Evolutionary conservation across 1,139 yeast species (phyloP).

Genomic region (Candida mesenterica): DNA sequence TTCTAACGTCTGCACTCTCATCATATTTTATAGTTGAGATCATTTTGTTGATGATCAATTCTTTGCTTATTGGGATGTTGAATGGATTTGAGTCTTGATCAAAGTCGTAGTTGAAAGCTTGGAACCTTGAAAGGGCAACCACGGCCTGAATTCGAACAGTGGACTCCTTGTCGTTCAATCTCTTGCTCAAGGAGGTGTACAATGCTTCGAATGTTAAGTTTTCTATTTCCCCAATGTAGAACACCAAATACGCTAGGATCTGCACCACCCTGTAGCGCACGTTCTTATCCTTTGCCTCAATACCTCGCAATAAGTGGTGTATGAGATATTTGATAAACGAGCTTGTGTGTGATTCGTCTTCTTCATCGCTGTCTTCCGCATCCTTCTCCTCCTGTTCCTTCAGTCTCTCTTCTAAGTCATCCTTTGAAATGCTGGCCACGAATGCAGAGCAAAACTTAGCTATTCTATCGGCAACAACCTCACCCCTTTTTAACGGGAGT

Average conservation of each 20-base stretch:
- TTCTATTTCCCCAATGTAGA: conserved; percentile 73
- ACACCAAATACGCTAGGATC: conserved; percentile 69
- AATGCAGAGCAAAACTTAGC: conserved; percentile 73
- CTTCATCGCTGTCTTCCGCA: conserved; percentile 8
- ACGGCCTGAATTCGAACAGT: conserved; percentile 80
- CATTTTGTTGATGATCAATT: conserved; percentile 47
- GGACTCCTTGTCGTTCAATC: conserved; percentile 79
- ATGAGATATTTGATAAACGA: conserved; percentile 62
- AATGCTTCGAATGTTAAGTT: conserved; percentile 67
- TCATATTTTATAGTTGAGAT: conserved; percentile 67
- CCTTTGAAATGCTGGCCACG: conserved; percentile 48
- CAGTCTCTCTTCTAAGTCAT: conserved; percentile 23
- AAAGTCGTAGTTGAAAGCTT: conserved; percentile 47
- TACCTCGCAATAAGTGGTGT: conserved; percentile 68
- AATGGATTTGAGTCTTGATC: conserved; percentile 29
- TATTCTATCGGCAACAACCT: conserved; percentile 71
- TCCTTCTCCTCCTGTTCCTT: conserved; percentile 12
- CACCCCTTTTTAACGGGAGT: conserved; percentile 67
- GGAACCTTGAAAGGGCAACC: conserved; percentile 76
- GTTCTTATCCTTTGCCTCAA: conserved; percentile 70
- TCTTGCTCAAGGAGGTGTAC: conserved; percentile 56
- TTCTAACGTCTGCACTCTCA: conserved; percentile 82
- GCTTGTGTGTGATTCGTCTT: conserved; percentile 42
- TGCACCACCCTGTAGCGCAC: conserved; percentile 85
- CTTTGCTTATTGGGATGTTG: conserved; percentile 19